These are phyloP conservation scores for Daedalea quercina DNA, from an alignment of 768 basidiomycete species.

Conservation along the genomic window DNA sequence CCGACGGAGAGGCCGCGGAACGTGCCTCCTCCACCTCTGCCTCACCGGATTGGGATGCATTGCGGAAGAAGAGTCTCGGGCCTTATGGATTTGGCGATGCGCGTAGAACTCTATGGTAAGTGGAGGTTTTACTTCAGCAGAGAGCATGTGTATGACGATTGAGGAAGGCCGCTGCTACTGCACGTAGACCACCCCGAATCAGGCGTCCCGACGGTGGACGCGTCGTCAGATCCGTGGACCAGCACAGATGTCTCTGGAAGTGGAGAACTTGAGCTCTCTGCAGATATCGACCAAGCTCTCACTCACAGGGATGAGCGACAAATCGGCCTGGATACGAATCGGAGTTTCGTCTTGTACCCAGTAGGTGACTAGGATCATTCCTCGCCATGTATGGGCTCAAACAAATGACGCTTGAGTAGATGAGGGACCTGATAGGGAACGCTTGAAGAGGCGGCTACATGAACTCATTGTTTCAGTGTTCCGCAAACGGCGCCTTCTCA, in stretches of 20 bases:
- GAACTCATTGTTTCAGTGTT: conserved; percentile 70
- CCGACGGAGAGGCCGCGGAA: too few relatives aligned
- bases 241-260: background rate
- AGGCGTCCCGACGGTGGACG: background rate
- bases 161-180: conserved; percentile 31
- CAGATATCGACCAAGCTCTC: background rate
- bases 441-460: conserved; percentile 61
- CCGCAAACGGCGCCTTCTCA: conserved; percentile 61
- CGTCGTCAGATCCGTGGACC: background rate
- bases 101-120: conserved; percentile 52
- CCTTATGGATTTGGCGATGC: conserved; percentile 61
- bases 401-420: conserved; percentile 3
- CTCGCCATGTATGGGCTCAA: background rate
- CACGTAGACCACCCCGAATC: conserved; percentile 22
- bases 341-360: conserved; percentile 91
- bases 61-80: conserved; percentile 41
- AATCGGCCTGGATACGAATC: conserved; percentile 82
- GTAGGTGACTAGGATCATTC: conserved; percentile 48
- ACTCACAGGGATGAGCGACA: conserved; percentile 79
- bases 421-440: conserved; percentile 35
- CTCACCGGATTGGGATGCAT: conserved; percentile 36
- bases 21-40: conserved; percentile 6
- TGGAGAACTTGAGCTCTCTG: background rate
- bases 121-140: conserved; percentile 15
- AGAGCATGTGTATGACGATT: conserved; percentile 21